Percentiles rank a stretch among this genome's conserved stretches.
phyloP scores from a whole-genome alignment of 306 rosid genomes.

The Vigna trinervia region DNA sequence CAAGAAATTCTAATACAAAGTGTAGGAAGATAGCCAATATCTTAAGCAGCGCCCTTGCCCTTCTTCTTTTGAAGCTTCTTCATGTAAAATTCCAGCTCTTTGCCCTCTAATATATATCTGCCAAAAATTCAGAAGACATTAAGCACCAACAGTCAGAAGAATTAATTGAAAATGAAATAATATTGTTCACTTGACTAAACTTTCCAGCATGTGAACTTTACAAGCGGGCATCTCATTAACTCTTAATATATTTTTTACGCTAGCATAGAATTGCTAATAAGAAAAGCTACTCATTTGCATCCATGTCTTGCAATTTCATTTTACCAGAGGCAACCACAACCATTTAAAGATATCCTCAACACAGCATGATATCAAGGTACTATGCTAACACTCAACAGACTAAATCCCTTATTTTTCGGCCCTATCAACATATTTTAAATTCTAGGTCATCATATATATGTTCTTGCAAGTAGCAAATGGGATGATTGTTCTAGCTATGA shows the following conservation, averaged over 20 bases:
- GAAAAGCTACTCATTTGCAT: not conserved
- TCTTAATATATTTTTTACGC: not conserved
- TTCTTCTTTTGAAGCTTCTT: conserved; percentile 80
- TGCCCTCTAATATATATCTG: conserved; percentile 77
- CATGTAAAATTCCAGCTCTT: conserved; percentile 77
- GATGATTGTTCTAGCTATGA: not conserved
- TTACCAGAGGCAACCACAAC: not conserved
- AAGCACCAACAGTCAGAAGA: not conserved
- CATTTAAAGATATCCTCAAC: not conserved
- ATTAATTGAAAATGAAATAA: conserved; percentile 3
- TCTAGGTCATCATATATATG: not conserved
- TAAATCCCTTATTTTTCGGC: not conserved
- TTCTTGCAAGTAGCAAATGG: conserved; percentile 16
- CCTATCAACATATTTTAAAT: not conserved
- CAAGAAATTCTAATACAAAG: conserved; percentile 3
- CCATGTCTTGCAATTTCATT: not conserved
- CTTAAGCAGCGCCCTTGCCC: conserved; percentile 66
- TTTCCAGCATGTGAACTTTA: not conserved
- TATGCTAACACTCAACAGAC: not conserved
- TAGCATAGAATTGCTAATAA: not conserved
- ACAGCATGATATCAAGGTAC: not conserved
- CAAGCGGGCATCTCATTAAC: conserved; percentile 19
- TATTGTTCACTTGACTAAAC: not conserved
- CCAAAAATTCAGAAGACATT: not conserved
- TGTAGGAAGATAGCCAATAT: not conserved